Base-by-base conservation (phyloP, 164 flowering plant genomes). In the Protea cynaroides region DNA sequence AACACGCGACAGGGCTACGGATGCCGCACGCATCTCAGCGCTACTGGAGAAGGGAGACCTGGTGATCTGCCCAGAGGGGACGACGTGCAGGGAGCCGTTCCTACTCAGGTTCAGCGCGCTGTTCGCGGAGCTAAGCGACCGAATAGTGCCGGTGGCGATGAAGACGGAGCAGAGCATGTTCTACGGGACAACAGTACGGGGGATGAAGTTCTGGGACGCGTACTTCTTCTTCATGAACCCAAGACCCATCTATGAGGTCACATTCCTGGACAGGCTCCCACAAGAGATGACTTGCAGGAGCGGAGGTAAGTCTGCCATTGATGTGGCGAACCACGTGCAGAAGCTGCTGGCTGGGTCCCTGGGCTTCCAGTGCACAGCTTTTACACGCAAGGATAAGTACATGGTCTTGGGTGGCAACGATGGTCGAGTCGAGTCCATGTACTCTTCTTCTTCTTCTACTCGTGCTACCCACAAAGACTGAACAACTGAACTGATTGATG, bases 101-200 rank as follows among this genome's bases (percentile, higher is more conserved):
- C 50, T 92, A 67, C 77, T 90, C 22, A 72, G 98, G 56, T 92
- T 92, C 82, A 84, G 90, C 38, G 96, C 96, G 0, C 63, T 92
- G 75, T 92, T 92, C 23, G 96, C 98, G 0, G 98, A 92, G 63
- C 53, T 92, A 58, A 92, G 90, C 56, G 98, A 92, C 64, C 71
- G 90, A 68, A 88, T 92, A 13, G 96, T 92, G n/a, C 98, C 96
- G 0, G 96, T 92, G 63, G 95, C 98, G 0, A 62, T 92, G n/a
- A 74, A 82, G 53, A 73, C 80, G 11, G 79, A 74, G 79, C 87
- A 85, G 65, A 83, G 70, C 68, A 84, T 90, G 95, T 92, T 92
- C 56, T 69, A 83, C 38, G 98, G 96, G 1, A 88, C 93, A 11
- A 81, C 86, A 1, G 96, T 84, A 0, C 68, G 98, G 0, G 98